Evolutionary conservation across 2,329 filamentous ascomycete genomes (phyloP), one percentile per base, ranked within the genome.

Genomic region (Cercospora brassicicola): DNA sequence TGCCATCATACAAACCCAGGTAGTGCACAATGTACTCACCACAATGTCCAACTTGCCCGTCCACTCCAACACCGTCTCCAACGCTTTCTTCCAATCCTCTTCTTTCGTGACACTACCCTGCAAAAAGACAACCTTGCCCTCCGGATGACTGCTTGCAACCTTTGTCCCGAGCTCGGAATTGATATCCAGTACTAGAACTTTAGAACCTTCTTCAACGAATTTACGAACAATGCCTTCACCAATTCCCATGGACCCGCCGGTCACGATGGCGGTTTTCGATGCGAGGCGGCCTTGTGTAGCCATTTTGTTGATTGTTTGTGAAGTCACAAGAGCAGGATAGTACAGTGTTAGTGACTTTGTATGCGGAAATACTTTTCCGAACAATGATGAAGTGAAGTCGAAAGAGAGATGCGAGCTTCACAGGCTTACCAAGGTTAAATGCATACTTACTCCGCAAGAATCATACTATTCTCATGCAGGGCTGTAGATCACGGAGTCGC

Each of bases 191-290:
- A 77, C 68, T 8, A 76, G 56, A 9, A 78, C 76, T 33, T 71
- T 67, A 18, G 75, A 73, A 15, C 76, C 77, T 69, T 78, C 74
- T 15, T 39, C 13, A 26, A 72, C 66, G 64, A 78, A 78, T 33
- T 71, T 74, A 6, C 69, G 59, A 28, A 74, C 74, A 18, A 79
- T 78, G 57, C 73, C 76, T 68, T 72, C 73, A 10, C 78, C 77
- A 57, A 78, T 73, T 7, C 78, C 75, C 39, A 75, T 74, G 18
- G 69, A 72, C 31, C 69, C 75, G 55, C 75, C 76, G 7, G 75
- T 76, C 9, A 77, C 66, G 57, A 77, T 70, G 56, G 72, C 73
- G 28, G 72, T 65, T 59, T 74, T 74, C 23, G 39, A 10, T 23
- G 66, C 39, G 15, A 74, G 71, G 15, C 65, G 66, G 55, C 69